Base-by-base conservation (phyloP, 2,329 filamentous ascomycete species). In the Cadophora luteo-olivacea region DNA sequence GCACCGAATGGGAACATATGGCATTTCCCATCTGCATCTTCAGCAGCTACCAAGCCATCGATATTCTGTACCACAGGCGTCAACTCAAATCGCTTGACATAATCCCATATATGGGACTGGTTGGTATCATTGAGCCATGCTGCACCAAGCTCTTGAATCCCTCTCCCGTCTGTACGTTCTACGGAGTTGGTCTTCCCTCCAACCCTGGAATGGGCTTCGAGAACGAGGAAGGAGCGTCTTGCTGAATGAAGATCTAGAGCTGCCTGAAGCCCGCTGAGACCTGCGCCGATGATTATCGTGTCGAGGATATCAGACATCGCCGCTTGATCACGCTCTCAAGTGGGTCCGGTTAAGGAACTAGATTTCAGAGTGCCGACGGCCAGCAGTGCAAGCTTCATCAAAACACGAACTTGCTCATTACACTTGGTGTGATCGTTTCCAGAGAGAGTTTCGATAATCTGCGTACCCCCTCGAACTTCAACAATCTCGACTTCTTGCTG, bases 111-210 rank as follows among this genome's bases (percentile, higher is more conserved):
- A 22, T 60, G 65, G 12, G 68, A 65, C 45, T 70, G 70, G 49
- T 70, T 70, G 16, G 65, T 64, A 55, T 72, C 67, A 48, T 89
- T 89, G 72, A 89, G 83, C 87, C 87, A 89, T 0, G 84, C 85
- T 0, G 85, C 87, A 3, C 87, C 87, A 19, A 65, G 3, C n/a
- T 54, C 51, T 32, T 54, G 51, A n/a, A 58, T 41, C 11, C 55
- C 55, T 24, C 24, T 58, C 7, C 55, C 55, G 14, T 58, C 36
- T 1, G 32, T 3, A 4, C 55, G 32, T 36, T 36, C 19, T 8
- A 58, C 16, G 1, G 32, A 38, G 19, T 41, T 38, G 32, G 55
- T 58, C 16, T 58, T 58, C 4, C 33, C 55, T 9, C 55, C 55
- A 2, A 58, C 29, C 14, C 55, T 19, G 6, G 32, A 36, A 11